Evolutionary conservation across 169 alveolate genomes (phyloP).

Genomic region (Cryptosporidium sp.): DNA sequence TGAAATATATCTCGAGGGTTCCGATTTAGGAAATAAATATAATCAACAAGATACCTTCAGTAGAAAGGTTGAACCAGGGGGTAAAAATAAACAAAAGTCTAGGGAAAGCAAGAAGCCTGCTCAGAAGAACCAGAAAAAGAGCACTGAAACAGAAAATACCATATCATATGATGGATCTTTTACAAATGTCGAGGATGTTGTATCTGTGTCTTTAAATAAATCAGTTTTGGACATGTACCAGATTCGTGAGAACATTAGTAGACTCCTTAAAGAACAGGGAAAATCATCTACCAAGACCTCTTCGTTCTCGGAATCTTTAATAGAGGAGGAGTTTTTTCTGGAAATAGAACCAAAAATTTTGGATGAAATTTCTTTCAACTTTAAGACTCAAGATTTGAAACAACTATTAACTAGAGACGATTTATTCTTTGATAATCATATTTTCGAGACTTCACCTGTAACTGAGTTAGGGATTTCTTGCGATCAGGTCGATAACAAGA

Average conservation of each 20-base stretch:
- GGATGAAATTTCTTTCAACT: conserved; percentile 17
- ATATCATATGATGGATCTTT: not conserved
- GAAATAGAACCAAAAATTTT: not conserved
- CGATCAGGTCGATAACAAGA: conserved; percentile 7
- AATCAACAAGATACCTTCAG: not conserved
- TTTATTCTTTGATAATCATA: conserved; percentile 52
- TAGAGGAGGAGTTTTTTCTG: conserved; percentile 8
- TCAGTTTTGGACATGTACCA: not conserved
- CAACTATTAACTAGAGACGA: conserved; percentile 33
- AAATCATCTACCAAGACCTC: not conserved
- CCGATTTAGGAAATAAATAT: not conserved
- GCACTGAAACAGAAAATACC: not conserved
- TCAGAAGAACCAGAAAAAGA: not conserved
- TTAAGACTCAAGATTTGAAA: not conserved
- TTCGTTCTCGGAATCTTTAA: not conserved
- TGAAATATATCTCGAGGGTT: conserved; percentile 1
- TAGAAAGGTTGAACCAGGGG: not conserved
- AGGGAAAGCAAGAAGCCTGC: not conserved
- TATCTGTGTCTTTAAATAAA: not conserved
- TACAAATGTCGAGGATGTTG: not conserved
- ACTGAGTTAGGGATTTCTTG: conserved; percentile 18
- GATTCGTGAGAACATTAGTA: not conserved
- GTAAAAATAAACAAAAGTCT: not conserved
- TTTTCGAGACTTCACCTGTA: conserved; percentile 40
- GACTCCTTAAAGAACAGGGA: not conserved